These are phyloP conservation scores for Hyaloperonospora arabidopsidis DNA, from an alignment of 352 stramenopile species.

Conservation along the genomic window DNA sequence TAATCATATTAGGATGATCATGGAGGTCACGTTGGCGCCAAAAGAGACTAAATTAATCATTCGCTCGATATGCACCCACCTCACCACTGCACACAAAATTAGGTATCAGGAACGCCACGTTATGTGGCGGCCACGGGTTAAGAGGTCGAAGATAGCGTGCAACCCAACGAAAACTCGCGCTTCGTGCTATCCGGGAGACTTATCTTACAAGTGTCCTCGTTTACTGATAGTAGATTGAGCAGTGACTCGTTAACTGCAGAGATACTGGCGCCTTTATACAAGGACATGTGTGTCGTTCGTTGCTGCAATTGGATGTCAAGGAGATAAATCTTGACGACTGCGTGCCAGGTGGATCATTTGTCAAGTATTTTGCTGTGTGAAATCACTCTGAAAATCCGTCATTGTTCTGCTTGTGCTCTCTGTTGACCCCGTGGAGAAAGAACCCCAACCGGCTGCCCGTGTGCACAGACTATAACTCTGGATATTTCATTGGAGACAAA, in stretches of 20 bases:
- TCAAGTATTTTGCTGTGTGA: slow-evolving; percentile 87
- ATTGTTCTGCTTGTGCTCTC: slow-evolving; percentile 78
- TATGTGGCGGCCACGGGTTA: slow-evolving; percentile 44
- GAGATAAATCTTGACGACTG: slow-evolving; percentile 87
- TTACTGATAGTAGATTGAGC: slow-evolving; percentile 20
- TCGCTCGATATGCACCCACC: slow-evolving; percentile 66
- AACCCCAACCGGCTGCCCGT: slow-evolving; percentile 64
- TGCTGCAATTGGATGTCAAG: slow-evolving; percentile 79
- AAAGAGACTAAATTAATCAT: slow-evolving; percentile 67
- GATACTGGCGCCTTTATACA: slow-evolving; percentile 67
- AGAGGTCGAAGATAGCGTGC: slow-evolving; percentile 74
- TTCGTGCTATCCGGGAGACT: slow-evolving; percentile 62
- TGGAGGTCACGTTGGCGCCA: slow-evolving; percentile 53
- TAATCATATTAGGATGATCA: slow-evolving; percentile 72
- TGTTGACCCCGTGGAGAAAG: slow-evolving; percentile 53
- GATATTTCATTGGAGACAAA: slow-evolving; percentile 77
- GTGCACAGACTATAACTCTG: slow-evolving; percentile 83
- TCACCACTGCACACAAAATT: slow-evolving; percentile 31
- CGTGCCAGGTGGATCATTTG: slow-evolving; percentile 79
- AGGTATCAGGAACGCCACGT: slow-evolving; percentile 9
- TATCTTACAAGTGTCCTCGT: slow-evolving; percentile 43
- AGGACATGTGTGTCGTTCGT: slow-evolving; percentile 72
- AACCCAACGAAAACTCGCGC: slow-evolving; percentile 80
- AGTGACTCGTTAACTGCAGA: slow-evolving; percentile 37
- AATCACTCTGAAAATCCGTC: slow-evolving; percentile 85